phyloP scores from a whole-genome alignment of 805 yeast genomes.

The Candida incommunis region DNA sequence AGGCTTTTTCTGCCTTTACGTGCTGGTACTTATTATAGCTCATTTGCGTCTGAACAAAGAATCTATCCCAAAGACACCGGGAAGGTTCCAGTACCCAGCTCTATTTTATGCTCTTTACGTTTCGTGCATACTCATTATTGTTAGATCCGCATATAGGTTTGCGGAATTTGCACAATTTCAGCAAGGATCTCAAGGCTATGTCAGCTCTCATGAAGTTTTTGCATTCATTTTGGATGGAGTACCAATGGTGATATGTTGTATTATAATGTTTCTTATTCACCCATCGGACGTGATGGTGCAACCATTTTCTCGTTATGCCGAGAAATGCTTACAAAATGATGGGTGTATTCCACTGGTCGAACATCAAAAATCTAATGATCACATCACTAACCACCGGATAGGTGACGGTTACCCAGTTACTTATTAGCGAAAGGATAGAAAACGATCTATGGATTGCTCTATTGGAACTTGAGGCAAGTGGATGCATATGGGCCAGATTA shows the following conservation, averaged over 20 bases:
- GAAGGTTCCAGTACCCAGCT: not conserved
- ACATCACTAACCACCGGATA: no score
- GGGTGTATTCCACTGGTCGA: not conserved
- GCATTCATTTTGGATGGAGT: not conserved
- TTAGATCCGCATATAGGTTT: not conserved
- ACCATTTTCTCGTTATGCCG: not conserved
- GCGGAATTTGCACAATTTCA: no score
- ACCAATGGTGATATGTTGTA: not conserved
- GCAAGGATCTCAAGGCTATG: not conserved
- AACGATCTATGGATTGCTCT: no score
- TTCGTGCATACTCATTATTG: not conserved
- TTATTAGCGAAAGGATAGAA: no score
- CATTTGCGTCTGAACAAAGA: not conserved
- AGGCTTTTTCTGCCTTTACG: not conserved
- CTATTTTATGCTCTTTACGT: not conserved
- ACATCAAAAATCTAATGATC: not conserved
- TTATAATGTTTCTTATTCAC: not conserved
- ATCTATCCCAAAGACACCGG: not conserved
- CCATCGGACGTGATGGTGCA: not conserved
- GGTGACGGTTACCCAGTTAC: no score
- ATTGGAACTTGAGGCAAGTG: no score
- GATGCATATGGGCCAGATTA: no score
- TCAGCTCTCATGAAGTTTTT: not conserved
- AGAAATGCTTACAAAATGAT: not conserved
- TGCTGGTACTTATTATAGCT: not conserved